Evolutionary conservation across 2,329 filamentous ascomycete genomes (phyloP).

Genomic region (Epichloe sibirici): DNA sequence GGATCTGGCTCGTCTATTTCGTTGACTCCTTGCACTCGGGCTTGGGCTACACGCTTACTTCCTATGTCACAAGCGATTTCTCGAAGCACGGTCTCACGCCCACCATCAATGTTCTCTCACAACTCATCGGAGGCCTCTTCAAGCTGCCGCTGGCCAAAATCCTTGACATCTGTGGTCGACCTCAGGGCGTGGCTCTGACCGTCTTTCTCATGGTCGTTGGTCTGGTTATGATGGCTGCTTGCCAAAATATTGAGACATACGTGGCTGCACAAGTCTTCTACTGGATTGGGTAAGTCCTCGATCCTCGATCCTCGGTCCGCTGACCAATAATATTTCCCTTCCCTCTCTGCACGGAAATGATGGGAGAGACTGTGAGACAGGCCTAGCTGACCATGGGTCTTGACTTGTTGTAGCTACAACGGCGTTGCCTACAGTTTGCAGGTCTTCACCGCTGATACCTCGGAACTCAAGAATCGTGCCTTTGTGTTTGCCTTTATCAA

Average conservation of each 20-base stretch:
- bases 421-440: constrained; percentile 50
- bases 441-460: constrained; percentile 55
- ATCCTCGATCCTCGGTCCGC: too few relatives aligned
- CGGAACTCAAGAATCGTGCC: constrained; percentile 23
- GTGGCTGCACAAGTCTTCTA: constrained; percentile 50
- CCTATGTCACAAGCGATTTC: constrained; percentile 27
- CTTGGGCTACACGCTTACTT: neutral
- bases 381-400: too few relatives aligned
- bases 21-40: constrained; percentile 3
- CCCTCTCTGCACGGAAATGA: too few relatives aligned
- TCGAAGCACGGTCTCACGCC: constrained; percentile 39
- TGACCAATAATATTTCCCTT: too few relatives aligned
- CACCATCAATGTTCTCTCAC: constrained; percentile 40
- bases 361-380: too few relatives aligned
- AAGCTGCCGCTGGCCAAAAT: constrained; percentile 52
- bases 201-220: constrained; percentile 32
- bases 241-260: constrained; percentile 27
- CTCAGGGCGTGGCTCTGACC: constrained; percentile 45
- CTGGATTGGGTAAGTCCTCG: constrained; percentile 28
- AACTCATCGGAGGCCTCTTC: constrained; percentile 42
- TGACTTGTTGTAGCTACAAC: constrained; percentile 25
- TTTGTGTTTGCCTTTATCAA: constrained; percentile 27
- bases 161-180: constrained; percentile 50
- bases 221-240: constrained; percentile 50
- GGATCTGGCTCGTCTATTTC: constrained; percentile 6